Evolutionary conservation across 2,329 filamentous ascomycete genomes (phyloP).

Genomic region (Neurospora sp.): DNA sequence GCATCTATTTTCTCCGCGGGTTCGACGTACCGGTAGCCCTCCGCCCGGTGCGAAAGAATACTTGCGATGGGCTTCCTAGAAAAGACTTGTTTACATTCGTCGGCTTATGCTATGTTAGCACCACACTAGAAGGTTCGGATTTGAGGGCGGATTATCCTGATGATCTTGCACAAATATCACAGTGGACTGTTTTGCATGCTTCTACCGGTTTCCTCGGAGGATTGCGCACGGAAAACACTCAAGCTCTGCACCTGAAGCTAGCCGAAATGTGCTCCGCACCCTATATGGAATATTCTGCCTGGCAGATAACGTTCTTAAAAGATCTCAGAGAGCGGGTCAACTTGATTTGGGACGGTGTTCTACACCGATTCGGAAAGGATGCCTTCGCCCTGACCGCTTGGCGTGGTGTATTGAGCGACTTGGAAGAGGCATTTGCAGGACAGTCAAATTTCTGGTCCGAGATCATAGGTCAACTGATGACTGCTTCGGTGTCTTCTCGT

Average conservation of each 20-base stretch:
- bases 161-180: neutral
- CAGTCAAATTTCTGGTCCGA: neutral
- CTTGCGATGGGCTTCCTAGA: neutral
- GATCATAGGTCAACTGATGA: neutral
- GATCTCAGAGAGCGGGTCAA: neutral
- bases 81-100: slow-evolving; percentile 6
- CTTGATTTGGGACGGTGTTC: neutral
- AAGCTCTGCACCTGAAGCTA: neutral
- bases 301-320: neutral
- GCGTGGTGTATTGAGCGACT: neutral
- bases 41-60: neutral
- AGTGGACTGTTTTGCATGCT: neutral
- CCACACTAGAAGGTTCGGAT: neutral
- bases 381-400: neutral
- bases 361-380: neutral
- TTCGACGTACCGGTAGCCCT: slow-evolving; percentile 5
- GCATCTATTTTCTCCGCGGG: slow-evolving; percentile 6
- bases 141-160: neutral
- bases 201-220: neutral
- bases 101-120: slow-evolving; percentile 3
- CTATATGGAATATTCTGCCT: neutral
- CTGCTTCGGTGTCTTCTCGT: neutral
- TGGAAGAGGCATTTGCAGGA: neutral
- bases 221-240: neutral
- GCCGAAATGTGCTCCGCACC: neutral